Conservation (phyloP, 768 basidiomycete genomes). For the Hygrophorus pudorinus region DNA sequence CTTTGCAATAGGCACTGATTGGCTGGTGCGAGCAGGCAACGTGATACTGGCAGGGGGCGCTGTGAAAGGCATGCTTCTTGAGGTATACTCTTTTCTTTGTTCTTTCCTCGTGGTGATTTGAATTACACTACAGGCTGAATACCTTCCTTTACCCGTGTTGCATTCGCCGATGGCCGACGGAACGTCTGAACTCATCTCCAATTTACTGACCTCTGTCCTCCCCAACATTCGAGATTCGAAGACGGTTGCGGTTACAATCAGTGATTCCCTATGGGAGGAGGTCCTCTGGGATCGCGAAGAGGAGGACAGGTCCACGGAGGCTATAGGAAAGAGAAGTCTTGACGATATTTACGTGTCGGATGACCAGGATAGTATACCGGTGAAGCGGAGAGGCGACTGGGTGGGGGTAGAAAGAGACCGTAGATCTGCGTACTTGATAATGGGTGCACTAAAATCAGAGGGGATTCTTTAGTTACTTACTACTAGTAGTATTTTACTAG, state of each 20-base stretch:
- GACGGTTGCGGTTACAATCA: constrained; percentile 70
- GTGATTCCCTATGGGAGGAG: constrained; percentile 73
- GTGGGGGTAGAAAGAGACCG: constrained; percentile 69
- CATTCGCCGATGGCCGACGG: constrained; percentile 55
- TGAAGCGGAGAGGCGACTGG: constrained; percentile 57
- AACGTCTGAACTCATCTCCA: constrained; percentile 64
- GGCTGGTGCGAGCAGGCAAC: constrained; percentile 73
- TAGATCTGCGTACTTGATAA: constrained; percentile 69
- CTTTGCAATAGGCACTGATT: constrained; percentile 73
- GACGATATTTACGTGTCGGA: constrained; percentile 58
- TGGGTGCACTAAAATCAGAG: constrained; percentile 67
- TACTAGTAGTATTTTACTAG: too few relatives aligned
- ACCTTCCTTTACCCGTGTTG: constrained; percentile 65
- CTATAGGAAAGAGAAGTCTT: constrained; percentile 13
- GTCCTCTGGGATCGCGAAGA: constrained; percentile 69
- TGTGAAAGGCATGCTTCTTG: constrained; percentile 76
- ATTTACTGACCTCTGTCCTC: constrained; percentile 63
- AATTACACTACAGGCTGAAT: constrained; percentile 51
- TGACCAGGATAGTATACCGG: constrained; percentile 37
- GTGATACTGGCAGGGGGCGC: constrained; percentile 67
- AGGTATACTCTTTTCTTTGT: constrained; percentile 34
- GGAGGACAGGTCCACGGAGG: constrained; percentile 29
- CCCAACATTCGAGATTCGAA: constrained; percentile 66
- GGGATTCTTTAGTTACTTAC: constrained; percentile 58
- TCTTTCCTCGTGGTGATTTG: constrained; percentile 5